Evolutionary conservation across 768 basidiomycete genomes (phyloP).

Genomic region (Tylopilus sp.): DNA sequence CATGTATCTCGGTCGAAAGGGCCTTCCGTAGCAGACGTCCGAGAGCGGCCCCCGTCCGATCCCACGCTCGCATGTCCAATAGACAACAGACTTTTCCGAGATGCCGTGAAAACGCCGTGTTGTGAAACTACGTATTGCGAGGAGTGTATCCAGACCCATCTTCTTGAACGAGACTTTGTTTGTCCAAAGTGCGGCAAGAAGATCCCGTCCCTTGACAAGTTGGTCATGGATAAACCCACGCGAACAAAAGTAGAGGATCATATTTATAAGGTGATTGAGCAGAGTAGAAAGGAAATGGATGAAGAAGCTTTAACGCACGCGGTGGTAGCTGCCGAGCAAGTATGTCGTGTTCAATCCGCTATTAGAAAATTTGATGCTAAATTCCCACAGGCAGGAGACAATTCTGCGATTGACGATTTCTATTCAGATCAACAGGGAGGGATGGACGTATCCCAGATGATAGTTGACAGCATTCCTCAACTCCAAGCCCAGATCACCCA

Average conservation of each 20-base stretch:
- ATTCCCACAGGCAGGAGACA: constrained; percentile 20
- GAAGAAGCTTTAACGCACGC: constrained; percentile 39
- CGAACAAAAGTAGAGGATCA: constrained; percentile 78
- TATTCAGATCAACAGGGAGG: constrained; percentile 72
- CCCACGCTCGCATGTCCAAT: constrained; percentile 80
- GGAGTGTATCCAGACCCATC: constrained; percentile 92
- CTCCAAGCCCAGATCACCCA: constrained; percentile 85
- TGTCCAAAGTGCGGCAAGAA: constrained; percentile 90
- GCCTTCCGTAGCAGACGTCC: constrained; percentile 84
- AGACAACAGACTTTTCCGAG: constrained; percentile 89
- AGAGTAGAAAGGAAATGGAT: constrained; percentile 60
- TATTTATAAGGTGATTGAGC: constrained; percentile 77
- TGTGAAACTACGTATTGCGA: constrained; percentile 92
- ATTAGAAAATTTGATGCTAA: constrained; percentile 3
- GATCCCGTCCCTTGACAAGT: constrained; percentile 84
- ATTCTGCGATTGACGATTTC: constrained; percentile 54
- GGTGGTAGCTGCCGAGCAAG: constrained; percentile 34
- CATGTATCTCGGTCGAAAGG: constrained; percentile 78
- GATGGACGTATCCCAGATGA: constrained; percentile 67
- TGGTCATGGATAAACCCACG: constrained; percentile 74
- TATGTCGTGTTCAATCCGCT: constrained; percentile 14
- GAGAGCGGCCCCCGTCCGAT: constrained; percentile 81
- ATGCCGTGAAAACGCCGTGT: constrained; percentile 94
- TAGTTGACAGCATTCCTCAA: constrained; percentile 73
- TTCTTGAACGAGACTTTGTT: constrained; percentile 92